phyloP scores from a whole-genome alignment of 1,284 basidiomycete genomes.

The Trichosporon sp. region DNA sequence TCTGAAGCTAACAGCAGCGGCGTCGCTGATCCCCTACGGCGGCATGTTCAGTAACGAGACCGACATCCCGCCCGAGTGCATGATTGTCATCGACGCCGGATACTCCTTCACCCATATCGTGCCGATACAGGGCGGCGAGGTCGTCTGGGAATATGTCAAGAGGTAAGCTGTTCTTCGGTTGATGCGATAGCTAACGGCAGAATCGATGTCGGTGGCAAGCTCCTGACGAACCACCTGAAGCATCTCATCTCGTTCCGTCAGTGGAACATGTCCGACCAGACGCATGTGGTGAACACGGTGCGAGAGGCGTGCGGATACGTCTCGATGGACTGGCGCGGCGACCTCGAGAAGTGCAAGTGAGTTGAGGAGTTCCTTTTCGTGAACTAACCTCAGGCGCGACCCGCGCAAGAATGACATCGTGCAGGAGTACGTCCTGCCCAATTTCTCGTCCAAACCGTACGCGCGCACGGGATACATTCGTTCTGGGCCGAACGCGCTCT shows the following conservation, averaged over 20 bases:
- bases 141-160: constrained; percentile 78
- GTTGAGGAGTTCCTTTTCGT: too few species aligned
- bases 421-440: constrained; percentile 86
- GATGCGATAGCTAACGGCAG: constrained; percentile 62
- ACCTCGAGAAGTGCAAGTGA: constrained; percentile 79
- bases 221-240: constrained; percentile 91
- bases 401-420: constrained; percentile 66
- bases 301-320: constrained; percentile 87
- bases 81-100: constrained; percentile 81
- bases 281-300: constrained; percentile 85
- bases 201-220: constrained; percentile 89
- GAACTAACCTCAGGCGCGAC: too few species aligned
- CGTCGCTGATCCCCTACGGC: constrained; percentile 73
- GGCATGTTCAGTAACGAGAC: constrained; percentile 62
- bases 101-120: constrained; percentile 91
- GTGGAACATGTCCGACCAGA: constrained; percentile 96
- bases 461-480: constrained; percentile 66
- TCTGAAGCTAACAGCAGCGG: constrained; percentile 63
- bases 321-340: constrained; percentile 69
- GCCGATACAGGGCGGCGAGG: constrained; percentile 74
- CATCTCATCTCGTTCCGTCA: constrained; percentile 91
- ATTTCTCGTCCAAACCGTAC: constrained; percentile 69
- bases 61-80: constrained; percentile 69
- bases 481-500: constrained; percentile 48
- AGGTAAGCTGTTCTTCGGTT: too few species aligned